Evolutionary conservation across 805 yeast genomes (phyloP).

Genomic region (Peterozyma xylosa): DNA sequence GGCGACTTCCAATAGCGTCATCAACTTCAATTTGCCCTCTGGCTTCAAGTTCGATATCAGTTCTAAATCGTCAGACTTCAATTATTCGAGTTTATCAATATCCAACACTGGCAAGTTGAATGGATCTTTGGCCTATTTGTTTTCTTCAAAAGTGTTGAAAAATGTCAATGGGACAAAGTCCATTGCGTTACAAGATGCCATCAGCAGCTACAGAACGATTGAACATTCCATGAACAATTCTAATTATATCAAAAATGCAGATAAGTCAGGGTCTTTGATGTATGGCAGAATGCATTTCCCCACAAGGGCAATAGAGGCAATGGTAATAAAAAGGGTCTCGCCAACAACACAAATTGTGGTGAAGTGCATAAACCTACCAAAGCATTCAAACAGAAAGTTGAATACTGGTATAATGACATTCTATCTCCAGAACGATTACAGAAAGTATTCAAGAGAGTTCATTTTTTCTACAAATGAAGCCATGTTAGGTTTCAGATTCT

Average conservation of each 20-base stretch:
- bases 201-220: constrained; percentile 59
- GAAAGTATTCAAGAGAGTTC: constrained; percentile 60
- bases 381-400: constrained; percentile 17
- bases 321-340: constrained; percentile 62
- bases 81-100: constrained; percentile 68
- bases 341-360: constrained; percentile 56
- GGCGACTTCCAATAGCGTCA: constrained; percentile 59
- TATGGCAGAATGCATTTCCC: constrained; percentile 91
- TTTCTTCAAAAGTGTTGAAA: constrained; percentile 52
- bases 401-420: constrained; percentile 46
- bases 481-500: constrained; percentile 69
- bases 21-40: constrained; percentile 67
- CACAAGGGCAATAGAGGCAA: constrained; percentile 78
- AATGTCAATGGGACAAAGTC: constrained; percentile 42
- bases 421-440: constrained; percentile 63
- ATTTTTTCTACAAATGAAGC: constrained; percentile 81
- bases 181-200: constrained; percentile 56
- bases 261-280: constrained; percentile 34
- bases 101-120: constrained; percentile 57
- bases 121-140: constrained; percentile 80
- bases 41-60: constrained; percentile 62
- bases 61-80: constrained; percentile 58
- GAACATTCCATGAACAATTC: constrained; percentile 28
- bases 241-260: neutral
- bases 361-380: constrained; percentile 64